phyloP scores from a whole-genome alignment of 805 yeast genomes.

The Candida maltosa region DNA sequence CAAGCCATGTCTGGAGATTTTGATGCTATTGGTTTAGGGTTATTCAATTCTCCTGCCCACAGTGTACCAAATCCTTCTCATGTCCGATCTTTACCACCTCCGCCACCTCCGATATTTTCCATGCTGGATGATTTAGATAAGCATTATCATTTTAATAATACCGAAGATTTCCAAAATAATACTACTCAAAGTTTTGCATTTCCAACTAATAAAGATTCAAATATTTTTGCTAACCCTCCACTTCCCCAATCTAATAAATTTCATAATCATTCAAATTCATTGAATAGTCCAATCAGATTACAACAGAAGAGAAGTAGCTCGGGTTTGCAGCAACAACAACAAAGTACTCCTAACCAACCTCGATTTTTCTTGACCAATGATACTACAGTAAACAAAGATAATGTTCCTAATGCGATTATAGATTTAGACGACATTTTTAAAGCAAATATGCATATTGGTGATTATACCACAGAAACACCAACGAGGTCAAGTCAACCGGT shows the following conservation, averaged over 20 bases:
- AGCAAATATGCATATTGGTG: slow-evolving; percentile 27
- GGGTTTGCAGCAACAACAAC: too few relatives aligned
- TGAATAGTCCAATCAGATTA: slow-evolving; percentile 31
- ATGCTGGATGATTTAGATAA: slow-evolving; percentile 18
- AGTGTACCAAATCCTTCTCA: too few relatives aligned
- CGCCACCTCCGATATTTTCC: neutral
- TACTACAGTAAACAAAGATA: slow-evolving; percentile 3
- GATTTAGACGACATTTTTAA: slow-evolving; percentile 38
- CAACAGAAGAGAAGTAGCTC: slow-evolving; percentile 4
- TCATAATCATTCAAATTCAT: slow-evolving; percentile 10
- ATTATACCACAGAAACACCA: neutral
- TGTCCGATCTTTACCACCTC: slow-evolving; percentile 3
- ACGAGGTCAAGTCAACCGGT: slow-evolving; percentile 1
- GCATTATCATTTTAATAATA: slow-evolving; percentile 30
- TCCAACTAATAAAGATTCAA: too few relatives aligned
- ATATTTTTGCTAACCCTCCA: slow-evolving; percentile 10
- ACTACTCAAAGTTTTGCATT: slow-evolving; percentile 21
- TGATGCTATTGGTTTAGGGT: slow-evolving; percentile 44
- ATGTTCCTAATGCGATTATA: slow-evolving; percentile 36
- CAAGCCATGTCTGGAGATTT: slow-evolving; percentile 89
- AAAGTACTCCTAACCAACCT: slow-evolving; percentile 4
- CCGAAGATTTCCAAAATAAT: slow-evolving; percentile 30
- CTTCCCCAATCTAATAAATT: slow-evolving; percentile 2
- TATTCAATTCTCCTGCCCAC: slow-evolving; percentile 32
- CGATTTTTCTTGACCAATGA: slow-evolving; percentile 10